Evolutionary conservation across 2,329 filamentous ascomycete species (phyloP).

Genomic region (Monilinia polystroma): DNA sequence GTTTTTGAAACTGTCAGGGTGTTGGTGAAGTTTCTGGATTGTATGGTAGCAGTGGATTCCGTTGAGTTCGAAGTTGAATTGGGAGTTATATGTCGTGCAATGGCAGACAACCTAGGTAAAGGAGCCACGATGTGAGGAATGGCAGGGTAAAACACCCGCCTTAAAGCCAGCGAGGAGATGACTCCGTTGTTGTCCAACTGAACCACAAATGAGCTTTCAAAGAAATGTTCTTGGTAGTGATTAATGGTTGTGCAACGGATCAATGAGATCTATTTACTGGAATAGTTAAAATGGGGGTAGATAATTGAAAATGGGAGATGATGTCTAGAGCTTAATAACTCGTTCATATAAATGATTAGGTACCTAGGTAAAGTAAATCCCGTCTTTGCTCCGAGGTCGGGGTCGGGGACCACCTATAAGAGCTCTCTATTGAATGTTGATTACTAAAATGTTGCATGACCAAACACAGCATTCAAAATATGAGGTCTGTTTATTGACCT

Average conservation of each 20-base stretch:
- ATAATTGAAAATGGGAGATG: background rate
- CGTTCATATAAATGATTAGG: background rate
- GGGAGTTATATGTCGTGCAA: conserved; percentile 40
- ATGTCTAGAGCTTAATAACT: background rate
- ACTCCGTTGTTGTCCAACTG: conserved; percentile 20
- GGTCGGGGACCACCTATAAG: background rate
- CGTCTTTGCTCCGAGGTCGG: conserved; percentile 13
- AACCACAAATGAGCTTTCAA: conserved; percentile 2
- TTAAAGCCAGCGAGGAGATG: conserved; percentile 19
- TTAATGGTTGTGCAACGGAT: background rate
- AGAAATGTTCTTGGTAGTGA: conserved; percentile 6
- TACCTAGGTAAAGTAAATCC: background rate
- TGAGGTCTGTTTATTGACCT: background rate
- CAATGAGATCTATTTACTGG: background rate
- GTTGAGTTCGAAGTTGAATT: background rate
- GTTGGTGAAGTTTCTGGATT: conserved; percentile 25
- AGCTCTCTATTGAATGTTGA: background rate
- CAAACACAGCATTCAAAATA: background rate
- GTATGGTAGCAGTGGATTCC: background rate
- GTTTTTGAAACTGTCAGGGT: background rate
- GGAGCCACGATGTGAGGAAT: conserved; percentile 28
- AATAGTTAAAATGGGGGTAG: background rate
- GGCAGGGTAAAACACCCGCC: conserved; percentile 26
- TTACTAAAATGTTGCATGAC: background rate
- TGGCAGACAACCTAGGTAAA: conserved; percentile 38